Percentiles rank a stretch among this genome's conserved stretches.
phyloP scores from a whole-genome alignment of 768 basidiomycete species.

The Leucogyrophana mollusca region DNA sequence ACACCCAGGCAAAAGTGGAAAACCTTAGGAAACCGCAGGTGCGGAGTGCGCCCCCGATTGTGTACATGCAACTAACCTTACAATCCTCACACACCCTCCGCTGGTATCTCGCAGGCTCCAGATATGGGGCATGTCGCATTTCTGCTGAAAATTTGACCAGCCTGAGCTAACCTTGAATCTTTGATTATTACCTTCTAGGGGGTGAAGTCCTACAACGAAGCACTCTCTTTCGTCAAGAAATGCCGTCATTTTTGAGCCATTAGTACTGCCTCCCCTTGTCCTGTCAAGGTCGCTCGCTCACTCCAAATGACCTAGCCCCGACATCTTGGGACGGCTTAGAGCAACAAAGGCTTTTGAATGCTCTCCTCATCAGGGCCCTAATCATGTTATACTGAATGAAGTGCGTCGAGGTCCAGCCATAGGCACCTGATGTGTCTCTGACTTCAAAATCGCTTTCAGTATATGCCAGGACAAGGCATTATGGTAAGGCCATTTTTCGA shows the following conservation, averaged over 20 bases:
- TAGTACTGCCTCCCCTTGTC: constrained; percentile 46
- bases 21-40: constrained; percentile 68
- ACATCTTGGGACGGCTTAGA: constrained; percentile 69
- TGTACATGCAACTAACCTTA: background rate
- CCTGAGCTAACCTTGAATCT: constrained; percentile 6
- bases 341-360: constrained; percentile 59
- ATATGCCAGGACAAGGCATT: constrained; percentile 89
- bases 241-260: constrained; percentile 69
- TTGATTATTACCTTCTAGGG: constrained; percentile 37
- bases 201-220: constrained; percentile 75
- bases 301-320: constrained; percentile 54
- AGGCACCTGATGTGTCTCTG: too few relatives aligned
- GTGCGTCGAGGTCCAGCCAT: constrained; percentile 40
- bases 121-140: constrained; percentile 56
- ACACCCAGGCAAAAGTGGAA: constrained; percentile 85
- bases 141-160: constrained; percentile 2
- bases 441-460: constrained; percentile 43
- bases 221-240: constrained; percentile 60
- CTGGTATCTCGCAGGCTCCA: constrained; percentile 52
- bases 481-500: constrained; percentile 52
- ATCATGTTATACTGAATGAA: constrained; percentile 91
- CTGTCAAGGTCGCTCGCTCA: constrained; percentile 6
- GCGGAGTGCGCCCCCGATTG: constrained; percentile 27
- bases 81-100: background rate
- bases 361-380: constrained; percentile 69